phyloP scores from a whole-genome alignment of 805 yeast genomes.

The Candida rishiriensis region DNA sequence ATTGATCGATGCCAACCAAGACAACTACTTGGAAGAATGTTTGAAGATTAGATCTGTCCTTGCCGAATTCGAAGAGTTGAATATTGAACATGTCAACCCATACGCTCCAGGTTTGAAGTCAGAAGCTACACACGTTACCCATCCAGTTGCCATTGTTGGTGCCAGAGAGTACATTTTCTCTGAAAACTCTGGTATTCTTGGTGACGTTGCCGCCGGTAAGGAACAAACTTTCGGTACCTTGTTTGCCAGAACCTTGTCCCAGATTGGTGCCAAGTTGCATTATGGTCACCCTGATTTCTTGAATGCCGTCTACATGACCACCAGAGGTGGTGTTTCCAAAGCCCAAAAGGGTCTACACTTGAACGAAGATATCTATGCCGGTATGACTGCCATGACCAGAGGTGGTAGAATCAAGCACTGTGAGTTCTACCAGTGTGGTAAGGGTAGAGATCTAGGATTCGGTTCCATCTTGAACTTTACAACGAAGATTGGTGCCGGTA shows the following conservation, averaged over 20 bases:
- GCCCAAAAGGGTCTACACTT: slow-evolving; percentile 83
- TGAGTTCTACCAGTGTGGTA: slow-evolving; percentile 87
- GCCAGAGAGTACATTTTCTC: slow-evolving; percentile 86
- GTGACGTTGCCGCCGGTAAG: slow-evolving; percentile 89
- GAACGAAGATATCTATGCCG: slow-evolving; percentile 86
- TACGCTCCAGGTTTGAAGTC: slow-evolving; percentile 67
- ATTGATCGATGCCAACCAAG: slow-evolving; percentile 83
- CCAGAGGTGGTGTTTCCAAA: slow-evolving; percentile 85
- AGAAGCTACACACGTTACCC: slow-evolving; percentile 45
- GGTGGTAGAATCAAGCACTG: slow-evolving; percentile 88
- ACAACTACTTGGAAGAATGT: slow-evolving; percentile 82
- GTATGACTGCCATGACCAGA: slow-evolving; percentile 76
- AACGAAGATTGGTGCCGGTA: slow-evolving; percentile 87
- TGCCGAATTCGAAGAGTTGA: slow-evolving; percentile 78
- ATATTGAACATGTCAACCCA: slow-evolving; percentile 74
- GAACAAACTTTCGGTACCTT: slow-evolving; percentile 87
- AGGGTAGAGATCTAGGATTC: slow-evolving; percentile 85
- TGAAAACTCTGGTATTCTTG: slow-evolving; percentile 78
- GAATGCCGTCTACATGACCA: slow-evolving; percentile 70
- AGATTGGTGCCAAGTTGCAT: slow-evolving; percentile 81
- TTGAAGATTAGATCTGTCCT: slow-evolving; percentile 74
- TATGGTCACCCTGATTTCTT: slow-evolving; percentile 88
- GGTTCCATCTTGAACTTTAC: slow-evolving; percentile 83
- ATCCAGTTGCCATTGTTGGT: slow-evolving; percentile 82
- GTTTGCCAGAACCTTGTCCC: slow-evolving; percentile 78